Base-by-base conservation (phyloP, 192 early-diverging fungal genomes). In the Coemansia sp. region DNA sequence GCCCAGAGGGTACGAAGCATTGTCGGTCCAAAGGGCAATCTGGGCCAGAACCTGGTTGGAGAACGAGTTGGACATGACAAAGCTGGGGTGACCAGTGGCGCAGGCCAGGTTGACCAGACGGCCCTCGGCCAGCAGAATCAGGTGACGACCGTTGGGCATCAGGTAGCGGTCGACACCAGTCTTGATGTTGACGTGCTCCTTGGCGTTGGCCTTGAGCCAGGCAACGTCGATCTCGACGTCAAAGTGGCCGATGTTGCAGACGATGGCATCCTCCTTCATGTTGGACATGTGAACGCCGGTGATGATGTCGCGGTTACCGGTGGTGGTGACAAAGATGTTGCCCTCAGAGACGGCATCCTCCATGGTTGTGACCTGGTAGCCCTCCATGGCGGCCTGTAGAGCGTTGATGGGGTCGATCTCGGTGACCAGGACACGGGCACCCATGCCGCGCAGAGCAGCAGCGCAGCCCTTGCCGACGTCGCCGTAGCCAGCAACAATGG, bases 21-120 rank as follows among this genome's bases (percentile, higher is more conserved):
- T 81, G 78, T 96, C 89, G 71, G 95, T 97, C 95, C 95, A 99
- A 79, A 99, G 90, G 69, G 95, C 97, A 68, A 99, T 96, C 85
- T 99, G 95, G 66, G 97, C 97, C 56, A 97, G 87, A 60, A 93
- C 92, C 90, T 97, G 95, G 92, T 99, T 99, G 66, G 92, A 90
- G 90, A 99, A 99, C 54, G 95, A 97, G 92, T 96, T 96, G 87
- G 94, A 96, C 97, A 99, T 99, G 89, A 99, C 97, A 76, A 99
- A 99, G 72, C 91, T 92, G 64, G 95, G 94, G 89, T 97, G 95
- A 58, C 96, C 96, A 67, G 96, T 98, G 76, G 94, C 96, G 87
- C 96, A 99, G 63, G 95, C 94, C 78, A 99, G 86, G 93, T 97
- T 99, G 85, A 99, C 96, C 70, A 99, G 88, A 86, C 96, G 94